Conservation (phyloP, 2,329 filamentous ascomycete genomes). For the Leptoxyphium fumago region DNA sequence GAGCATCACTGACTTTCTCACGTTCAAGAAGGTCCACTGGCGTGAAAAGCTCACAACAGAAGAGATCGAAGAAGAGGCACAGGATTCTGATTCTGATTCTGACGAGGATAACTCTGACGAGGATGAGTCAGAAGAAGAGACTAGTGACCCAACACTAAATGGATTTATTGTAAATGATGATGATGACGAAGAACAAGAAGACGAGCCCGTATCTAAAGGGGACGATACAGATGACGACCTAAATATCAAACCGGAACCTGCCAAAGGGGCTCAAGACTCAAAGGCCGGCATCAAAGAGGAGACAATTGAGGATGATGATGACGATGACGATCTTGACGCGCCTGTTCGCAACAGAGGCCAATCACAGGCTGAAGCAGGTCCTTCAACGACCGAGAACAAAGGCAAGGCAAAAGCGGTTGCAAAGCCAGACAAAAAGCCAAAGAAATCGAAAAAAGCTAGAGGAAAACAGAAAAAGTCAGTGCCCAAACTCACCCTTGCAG, state of each 20-base stretch:
- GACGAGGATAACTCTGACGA: conserved; percentile 15
- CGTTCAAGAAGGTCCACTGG: conserved; percentile 61
- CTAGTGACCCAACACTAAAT: conserved; percentile 31
- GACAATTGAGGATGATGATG: neutral
- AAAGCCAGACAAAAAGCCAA: conserved; percentile 4
- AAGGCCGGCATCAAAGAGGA: neutral
- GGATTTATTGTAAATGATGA: conserved; percentile 41
- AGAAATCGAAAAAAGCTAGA: conserved; percentile 17
- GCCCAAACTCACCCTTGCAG: conserved; percentile 37
- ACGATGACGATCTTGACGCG: neutral
- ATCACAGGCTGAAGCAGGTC: neutral
- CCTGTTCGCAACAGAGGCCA: neutral
- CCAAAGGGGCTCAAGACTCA: neutral
- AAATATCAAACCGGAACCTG: neutral
- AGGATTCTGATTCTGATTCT: conserved; percentile 25
- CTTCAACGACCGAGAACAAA: neutral
- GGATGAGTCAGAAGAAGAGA: conserved; percentile 37
- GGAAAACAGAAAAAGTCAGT: conserved; percentile 25
- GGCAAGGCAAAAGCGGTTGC: conserved; percentile 1
- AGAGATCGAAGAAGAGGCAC: conserved; percentile 18
- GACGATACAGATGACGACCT: neutral
- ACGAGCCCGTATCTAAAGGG: neutral
- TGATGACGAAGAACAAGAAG: neutral
- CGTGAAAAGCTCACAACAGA: conserved; percentile 32
- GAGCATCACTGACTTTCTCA: conserved; percentile 57